Percentiles rank a stretch among this genome's conserved stretches.
These are phyloP conservation scores for Chrysochromulina tobinii DNA, from an alignment of 78 protist species.

Conservation along the genomic window DNA sequence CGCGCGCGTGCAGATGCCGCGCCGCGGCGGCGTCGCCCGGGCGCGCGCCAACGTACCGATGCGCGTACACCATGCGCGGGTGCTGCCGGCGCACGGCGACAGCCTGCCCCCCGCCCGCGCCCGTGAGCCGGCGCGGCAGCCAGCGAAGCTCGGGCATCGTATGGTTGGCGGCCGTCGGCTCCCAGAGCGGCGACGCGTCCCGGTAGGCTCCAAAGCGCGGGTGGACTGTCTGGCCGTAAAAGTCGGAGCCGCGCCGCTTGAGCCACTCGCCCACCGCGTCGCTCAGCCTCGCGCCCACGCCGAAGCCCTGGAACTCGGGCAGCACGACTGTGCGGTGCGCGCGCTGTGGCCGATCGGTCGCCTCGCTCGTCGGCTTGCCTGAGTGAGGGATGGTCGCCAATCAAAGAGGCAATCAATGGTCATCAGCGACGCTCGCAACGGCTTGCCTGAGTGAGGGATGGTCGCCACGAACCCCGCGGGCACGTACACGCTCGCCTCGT, in stretches of 20 bases:
- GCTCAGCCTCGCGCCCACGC: neutral
- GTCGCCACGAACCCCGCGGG: neutral
- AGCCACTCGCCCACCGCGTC: neutral
- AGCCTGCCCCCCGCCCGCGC: no score
- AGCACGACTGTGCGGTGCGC: slow-evolving; percentile 2
- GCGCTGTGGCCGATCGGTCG: neutral
- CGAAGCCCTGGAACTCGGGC: neutral
- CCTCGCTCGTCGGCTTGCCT: neutral
- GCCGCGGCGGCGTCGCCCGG: no score
- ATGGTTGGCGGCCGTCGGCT: neutral
- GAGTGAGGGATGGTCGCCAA: neutral
- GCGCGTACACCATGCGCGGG: no score
- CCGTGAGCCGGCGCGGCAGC: no score
- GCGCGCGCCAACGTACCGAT: no score
- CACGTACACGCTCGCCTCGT: neutral
- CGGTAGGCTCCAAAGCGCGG: neutral
- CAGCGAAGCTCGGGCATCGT: neutral
- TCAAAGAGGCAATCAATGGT: no score
- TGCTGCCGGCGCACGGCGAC: no score
- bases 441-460: no score
- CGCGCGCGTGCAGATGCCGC: no score
- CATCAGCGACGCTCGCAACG: no score
- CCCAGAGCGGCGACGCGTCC: neutral
- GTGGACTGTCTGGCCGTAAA: neutral
- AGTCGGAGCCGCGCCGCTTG: neutral